These are phyloP conservation scores for Tricholomella constricta DNA, from an alignment of 768 basidiomycete species.

Conservation along the genomic window DNA sequence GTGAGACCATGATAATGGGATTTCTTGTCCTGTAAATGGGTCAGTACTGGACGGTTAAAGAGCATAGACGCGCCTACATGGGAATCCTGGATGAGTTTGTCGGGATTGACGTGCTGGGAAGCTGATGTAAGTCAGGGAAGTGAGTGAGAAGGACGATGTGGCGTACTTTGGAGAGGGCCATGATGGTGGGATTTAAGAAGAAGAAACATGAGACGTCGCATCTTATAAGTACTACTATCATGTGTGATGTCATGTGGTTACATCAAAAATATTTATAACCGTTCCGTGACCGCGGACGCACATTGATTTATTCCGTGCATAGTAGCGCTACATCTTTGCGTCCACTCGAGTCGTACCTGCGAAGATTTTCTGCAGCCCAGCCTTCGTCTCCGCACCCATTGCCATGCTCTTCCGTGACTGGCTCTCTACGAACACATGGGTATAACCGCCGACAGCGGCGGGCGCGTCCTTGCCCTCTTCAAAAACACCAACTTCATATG, in stretches of 20 bases:
- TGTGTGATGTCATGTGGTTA: neutral
- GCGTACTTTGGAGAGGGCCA: constrained; percentile 64
- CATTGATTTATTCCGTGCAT: neutral
- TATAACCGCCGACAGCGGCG: constrained; percentile 62
- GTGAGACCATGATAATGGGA: constrained; percentile 37
- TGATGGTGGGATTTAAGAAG: constrained; percentile 26
- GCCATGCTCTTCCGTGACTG: constrained; percentile 54
- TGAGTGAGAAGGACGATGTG: neutral
- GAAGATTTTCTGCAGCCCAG: constrained; percentile 48
- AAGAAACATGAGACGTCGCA: neutral
- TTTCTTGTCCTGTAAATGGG: constrained; percentile 47
- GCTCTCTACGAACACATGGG: constrained; percentile 81
- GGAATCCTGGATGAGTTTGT: constrained; percentile 59
- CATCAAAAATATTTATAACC: neutral
- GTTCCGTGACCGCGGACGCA: neutral
- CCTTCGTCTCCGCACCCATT: constrained; percentile 44
- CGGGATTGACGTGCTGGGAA: constrained; percentile 66
- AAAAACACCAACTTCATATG: constrained; percentile 82
- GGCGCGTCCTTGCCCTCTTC: constrained; percentile 41
- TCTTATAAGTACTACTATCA: neutral
- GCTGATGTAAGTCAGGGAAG: constrained; percentile 2
- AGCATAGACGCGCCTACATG: constrained; percentile 38
- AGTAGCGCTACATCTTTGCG: constrained; percentile 16
- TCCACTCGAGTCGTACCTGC: constrained; percentile 20
- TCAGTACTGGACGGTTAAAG: constrained; percentile 5